Evolutionary conservation across 352 stramenopile species (phyloP), one percentile per base, ranked within the genome.

Genomic region (Phytophthora constricta): DNA sequence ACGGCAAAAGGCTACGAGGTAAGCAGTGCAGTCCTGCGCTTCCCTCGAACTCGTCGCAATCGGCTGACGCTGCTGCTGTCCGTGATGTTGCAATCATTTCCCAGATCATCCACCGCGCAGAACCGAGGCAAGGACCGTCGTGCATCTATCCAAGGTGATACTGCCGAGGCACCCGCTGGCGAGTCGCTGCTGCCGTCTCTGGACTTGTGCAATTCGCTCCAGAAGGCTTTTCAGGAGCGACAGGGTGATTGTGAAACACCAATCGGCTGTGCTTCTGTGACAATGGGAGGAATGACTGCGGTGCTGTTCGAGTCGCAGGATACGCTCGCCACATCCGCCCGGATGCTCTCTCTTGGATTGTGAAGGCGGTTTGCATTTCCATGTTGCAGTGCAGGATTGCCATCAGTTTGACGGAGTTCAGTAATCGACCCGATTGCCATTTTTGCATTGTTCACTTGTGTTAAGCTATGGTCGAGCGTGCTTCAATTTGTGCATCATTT

Each of bases 1-100:
- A 52, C 23, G 17, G 16, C 72, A 64, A 19, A 76, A 65, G 53
- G 39, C 22, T 2, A 22, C 47, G 20, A 76, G 68, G 68, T 76
- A 59, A 73, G 63, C 48, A 28, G 0, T 16, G 4, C 20, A 7
- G 7, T 20, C 42, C 42, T 48, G 17, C 13, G 16, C 42, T 10
- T 22, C 7, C 14, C 17, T 10, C 5, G 3, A 10, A 47, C 13
- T 47, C 17, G n/a, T 22, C 23, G 17, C n/a, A 8, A 48, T 48
- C n/a, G 17, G 14, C 11, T 17, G 45, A 28, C 45, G 20, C 45
- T 34, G 14, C 33, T 34, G 3, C 2, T 3, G 3, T 17, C 19
- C 9, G 5, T 28, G 7, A 10, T 51, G 45, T 25, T 60, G 42
- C 41, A n/a, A 23, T 28, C 48, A 54, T 10, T 59, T 62, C 20